Evolutionary conservation across 352 stramenopile genomes (phyloP).

Genomic region (Globisporangium radiosum): DNA sequence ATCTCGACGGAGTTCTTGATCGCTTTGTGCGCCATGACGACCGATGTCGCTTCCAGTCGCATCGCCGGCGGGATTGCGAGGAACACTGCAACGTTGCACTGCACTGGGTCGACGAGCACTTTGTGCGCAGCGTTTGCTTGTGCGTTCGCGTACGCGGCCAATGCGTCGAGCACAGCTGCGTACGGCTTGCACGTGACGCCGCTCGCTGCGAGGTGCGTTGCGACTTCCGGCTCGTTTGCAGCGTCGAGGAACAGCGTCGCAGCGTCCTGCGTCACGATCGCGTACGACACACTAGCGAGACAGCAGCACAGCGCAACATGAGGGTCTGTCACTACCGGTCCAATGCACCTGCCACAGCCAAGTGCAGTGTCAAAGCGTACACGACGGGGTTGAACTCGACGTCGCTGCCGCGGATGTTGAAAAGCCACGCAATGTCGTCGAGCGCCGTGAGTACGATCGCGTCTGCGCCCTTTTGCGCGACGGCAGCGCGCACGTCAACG

Average conservation of each 20-base stretch:
- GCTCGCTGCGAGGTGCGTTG: constrained; percentile 35
- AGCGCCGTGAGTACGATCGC: constrained; percentile 94
- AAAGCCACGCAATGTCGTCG: constrained; percentile 96
- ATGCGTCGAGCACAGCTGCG: constrained; percentile 32
- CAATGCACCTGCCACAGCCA: too few species aligned
- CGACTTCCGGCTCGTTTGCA: constrained; percentile 56
- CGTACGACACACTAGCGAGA: constrained; percentile 82
- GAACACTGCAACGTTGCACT: constrained; percentile 85
- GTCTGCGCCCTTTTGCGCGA: constrained; percentile 87
- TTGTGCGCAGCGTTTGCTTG: constrained; percentile 53
- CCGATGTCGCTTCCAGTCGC: constrained; percentile 67
- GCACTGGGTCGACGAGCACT: constrained; percentile 69
- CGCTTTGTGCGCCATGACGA: constrained; percentile 82
- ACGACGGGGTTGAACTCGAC: constrained; percentile 97
- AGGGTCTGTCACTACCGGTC: too few species aligned
- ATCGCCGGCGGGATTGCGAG: constrained; percentile 61
- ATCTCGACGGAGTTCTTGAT: constrained; percentile 96
- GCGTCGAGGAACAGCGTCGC: constrained; percentile 92
- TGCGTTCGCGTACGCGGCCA: constrained; percentile 37
- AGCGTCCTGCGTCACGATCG: constrained; percentile 85
- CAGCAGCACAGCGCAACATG: neutral
- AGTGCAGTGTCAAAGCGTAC: too few species aligned
- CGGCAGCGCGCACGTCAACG: constrained; percentile 56
- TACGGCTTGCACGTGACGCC: constrained; percentile 65
- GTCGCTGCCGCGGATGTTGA: constrained; percentile 97